A percentile compares a stretch with the other conserved stretches of the same genome.
Conservation (phyloP, 176 grass and related monocot genomes). For the Avena insularis region DNA sequence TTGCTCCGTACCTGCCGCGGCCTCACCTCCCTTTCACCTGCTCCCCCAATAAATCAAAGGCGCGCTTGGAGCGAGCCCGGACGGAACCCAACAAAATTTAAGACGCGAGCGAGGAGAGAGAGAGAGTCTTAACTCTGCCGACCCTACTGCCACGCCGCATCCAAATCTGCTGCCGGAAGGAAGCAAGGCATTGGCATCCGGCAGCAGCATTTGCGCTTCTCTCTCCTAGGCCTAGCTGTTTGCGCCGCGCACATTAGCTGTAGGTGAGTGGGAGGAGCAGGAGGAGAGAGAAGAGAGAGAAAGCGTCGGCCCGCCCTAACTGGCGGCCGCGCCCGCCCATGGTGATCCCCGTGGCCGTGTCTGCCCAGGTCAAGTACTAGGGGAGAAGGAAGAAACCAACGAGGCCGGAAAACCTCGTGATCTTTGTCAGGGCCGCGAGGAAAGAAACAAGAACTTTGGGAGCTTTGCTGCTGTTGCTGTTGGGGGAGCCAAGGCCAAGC, state of each 20-base stretch:
- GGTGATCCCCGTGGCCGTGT: conserved; percentile 50
- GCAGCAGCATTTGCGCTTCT: neutral
- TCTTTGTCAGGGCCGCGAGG: conserved; percentile 22
- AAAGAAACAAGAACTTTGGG: conserved; percentile 5
- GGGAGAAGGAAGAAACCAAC: conserved; percentile 1
- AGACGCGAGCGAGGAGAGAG: neutral
- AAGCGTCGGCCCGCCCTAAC: neutral
- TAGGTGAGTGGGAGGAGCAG: neutral
- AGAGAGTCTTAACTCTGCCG: conserved; percentile 14
- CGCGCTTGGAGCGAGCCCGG: conserved; percentile 26
- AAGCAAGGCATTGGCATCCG: conserved; percentile 48
- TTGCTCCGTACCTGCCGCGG: conserved; percentile 2
- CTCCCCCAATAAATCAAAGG: conserved; percentile 46
- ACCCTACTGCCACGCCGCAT: conserved; percentile 43
- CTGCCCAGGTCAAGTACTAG: neutral
- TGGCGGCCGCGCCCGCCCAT: conserved; percentile 28
- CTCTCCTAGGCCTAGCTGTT: conserved; percentile 21
- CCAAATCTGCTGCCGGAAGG: conserved; percentile 43
- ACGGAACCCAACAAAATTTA: conserved; percentile 42
- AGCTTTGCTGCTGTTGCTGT: neutral
- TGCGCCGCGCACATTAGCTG: conserved; percentile 36
- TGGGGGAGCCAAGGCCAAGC: neutral
- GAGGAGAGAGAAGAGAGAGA: conserved; percentile 12
- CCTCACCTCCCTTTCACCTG: conserved; percentile 37
- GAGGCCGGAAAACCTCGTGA: neutral